A percentile compares a stretch with the other conserved stretches of the same genome.
Conservation (phyloP, 768 basidiomycete species). For the Phaeotremella skinneri region DNA sequence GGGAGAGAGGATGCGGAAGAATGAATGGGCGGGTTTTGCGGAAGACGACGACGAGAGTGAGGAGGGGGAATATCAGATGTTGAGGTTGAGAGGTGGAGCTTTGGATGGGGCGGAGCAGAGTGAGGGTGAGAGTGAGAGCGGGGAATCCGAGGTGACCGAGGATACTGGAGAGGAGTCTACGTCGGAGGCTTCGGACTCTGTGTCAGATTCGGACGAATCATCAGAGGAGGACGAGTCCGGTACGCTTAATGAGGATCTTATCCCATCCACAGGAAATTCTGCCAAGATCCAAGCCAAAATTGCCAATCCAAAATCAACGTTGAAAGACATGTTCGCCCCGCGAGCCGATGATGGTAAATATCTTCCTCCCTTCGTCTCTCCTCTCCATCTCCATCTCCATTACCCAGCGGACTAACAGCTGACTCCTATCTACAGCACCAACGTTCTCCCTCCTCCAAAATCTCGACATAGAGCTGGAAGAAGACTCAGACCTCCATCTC, state of each 20-base stretch:
- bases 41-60: conserved; percentile 24
- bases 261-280: background rate
- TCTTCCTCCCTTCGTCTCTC: background rate
- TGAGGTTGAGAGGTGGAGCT: conserved; percentile 16
- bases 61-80: background rate
- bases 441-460: conserved; percentile 42
- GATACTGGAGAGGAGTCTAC: too few relatives aligned
- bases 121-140: conserved; percentile 15
- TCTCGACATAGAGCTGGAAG: conserved; percentile 44
- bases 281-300: background rate
- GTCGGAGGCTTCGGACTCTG: too few relatives aligned
- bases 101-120: conserved; percentile 8
- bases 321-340: conserved; percentile 37
- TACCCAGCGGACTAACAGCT: conserved; percentile 9
- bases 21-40: conserved; percentile 21
- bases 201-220: background rate
- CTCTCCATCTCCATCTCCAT: conserved; percentile 1
- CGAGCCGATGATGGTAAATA: conserved; percentile 16
- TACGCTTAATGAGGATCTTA: background rate
- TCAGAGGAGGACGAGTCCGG: background rate
- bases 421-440: background rate
- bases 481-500: conserved; percentile 41
- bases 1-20: background rate
- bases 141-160: conserved; percentile 1
- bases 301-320: conserved; percentile 9